A percentile compares a stretch with the other conserved stretches of the same genome.
Evolutionary conservation across 1,139 yeast genomes (phyloP).

Genomic region (Pichia sp.): DNA sequence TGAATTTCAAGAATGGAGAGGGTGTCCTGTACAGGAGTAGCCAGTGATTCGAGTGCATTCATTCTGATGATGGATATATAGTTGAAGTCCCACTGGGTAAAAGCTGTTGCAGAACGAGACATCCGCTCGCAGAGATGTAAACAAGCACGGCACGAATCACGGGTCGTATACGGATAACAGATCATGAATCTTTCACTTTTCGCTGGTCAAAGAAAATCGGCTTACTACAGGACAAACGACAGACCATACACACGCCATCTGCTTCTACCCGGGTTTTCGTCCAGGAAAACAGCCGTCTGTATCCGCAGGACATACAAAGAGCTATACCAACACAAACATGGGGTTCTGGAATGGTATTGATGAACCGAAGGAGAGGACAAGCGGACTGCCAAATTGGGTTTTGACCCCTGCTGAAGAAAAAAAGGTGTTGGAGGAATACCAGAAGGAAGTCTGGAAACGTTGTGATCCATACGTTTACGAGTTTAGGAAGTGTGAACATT

Average conservation of each 20-base stretch:
- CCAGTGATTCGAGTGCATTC: conserved; percentile 16
- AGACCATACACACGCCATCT: too few species aligned
- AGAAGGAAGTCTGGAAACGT: conserved; percentile 59
- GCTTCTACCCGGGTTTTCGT: too few species aligned
- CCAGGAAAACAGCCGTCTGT: too few species aligned
- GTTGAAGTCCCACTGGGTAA: too few species aligned
- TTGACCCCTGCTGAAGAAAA: conserved; percentile 83
- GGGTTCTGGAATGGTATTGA: conserved; percentile 4
- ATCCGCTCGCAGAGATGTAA: not conserved
- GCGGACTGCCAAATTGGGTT: conserved; percentile 68
- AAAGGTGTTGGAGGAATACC: conserved; percentile 71
- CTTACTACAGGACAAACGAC: too few species aligned
- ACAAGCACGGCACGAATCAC: not conserved
- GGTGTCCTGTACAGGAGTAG: conserved; percentile 20
- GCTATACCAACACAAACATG: conserved; percentile 1
- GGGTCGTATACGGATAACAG: too few species aligned
- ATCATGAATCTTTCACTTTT: too few species aligned
- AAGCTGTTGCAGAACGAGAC: not conserved
- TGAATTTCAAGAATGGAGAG: conserved; percentile 44
- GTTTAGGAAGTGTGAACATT: conserved; percentile 48
- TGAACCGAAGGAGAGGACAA: conserved; percentile 11
- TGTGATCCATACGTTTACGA: conserved; percentile 63
- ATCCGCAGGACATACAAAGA: too few species aligned
- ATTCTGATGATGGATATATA: not conserved
- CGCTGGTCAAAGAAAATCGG: too few species aligned